Percentiles rank a stretch among this genome's conserved stretches.
These are phyloP conservation scores for Torrubiella hemipterigena DNA, from an alignment of 2,329 filamentous ascomycete genomes.

Conservation along the genomic window DNA sequence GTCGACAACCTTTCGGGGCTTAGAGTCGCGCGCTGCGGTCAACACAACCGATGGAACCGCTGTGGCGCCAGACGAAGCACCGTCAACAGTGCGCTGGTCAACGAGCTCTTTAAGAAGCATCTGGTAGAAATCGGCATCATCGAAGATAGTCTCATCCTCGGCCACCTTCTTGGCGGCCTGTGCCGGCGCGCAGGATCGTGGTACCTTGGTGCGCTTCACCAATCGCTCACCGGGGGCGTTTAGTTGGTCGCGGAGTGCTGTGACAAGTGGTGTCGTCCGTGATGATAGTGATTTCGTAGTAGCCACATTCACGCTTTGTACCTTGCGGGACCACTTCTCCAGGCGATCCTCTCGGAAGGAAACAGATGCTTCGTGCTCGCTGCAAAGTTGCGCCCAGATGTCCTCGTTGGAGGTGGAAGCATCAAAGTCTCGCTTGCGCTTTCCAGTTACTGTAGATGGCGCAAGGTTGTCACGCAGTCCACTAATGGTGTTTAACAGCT, in stretches of 20 bases:
- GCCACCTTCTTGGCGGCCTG: constrained; percentile 47
- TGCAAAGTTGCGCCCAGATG: constrained; percentile 62
- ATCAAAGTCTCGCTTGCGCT: constrained; percentile 46
- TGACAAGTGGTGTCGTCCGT: constrained; percentile 38
- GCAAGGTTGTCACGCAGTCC: constrained; percentile 52
- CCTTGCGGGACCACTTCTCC: constrained; percentile 82
- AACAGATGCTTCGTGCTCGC: constrained; percentile 47
- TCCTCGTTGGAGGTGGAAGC: constrained; percentile 45
- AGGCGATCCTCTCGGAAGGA: constrained; percentile 59
- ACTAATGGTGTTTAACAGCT: constrained; percentile 73
- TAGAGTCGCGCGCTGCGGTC: constrained; percentile 62
- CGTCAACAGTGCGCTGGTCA: constrained; percentile 70
- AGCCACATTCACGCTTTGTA: constrained; percentile 32
- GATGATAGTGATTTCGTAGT: constrained; percentile 14
- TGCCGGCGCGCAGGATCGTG: constrained; percentile 64
- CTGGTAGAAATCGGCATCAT: constrained; percentile 93
- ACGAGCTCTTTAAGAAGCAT: constrained; percentile 85
- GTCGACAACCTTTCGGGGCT: constrained; percentile 74
- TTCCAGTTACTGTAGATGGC: constrained; percentile 39
- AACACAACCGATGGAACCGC: constrained; percentile 45
- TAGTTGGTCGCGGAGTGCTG: constrained; percentile 57
- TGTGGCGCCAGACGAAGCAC: constrained; percentile 33
- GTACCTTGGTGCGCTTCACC: constrained; percentile 54
- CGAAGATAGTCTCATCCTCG: constrained; percentile 60
- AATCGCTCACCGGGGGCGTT: constrained; percentile 50